A percentile compares a stretch with the other conserved stretches of the same genome.
Evolutionary conservation across 2,329 filamentous ascomycete species (phyloP).

Genomic region (Fusarium sp.): DNA sequence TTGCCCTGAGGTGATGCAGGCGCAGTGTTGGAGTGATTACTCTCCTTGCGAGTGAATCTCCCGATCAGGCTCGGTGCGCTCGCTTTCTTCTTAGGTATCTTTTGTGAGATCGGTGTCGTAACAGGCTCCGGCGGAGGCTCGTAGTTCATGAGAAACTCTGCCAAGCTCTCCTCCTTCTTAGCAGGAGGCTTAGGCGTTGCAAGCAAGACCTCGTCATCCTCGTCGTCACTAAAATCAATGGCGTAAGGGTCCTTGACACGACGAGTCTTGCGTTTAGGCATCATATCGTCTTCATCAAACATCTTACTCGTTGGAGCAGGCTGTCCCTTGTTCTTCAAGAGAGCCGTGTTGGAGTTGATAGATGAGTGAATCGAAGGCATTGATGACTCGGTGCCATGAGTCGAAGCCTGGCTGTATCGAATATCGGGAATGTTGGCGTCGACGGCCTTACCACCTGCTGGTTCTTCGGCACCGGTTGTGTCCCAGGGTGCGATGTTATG

Average conservation of each 20-base stretch:
- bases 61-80: conserved; percentile 72
- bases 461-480: conserved; percentile 88
- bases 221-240: conserved; percentile 81
- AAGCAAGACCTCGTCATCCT: conserved; percentile 61
- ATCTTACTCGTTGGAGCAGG: conserved; percentile 49
- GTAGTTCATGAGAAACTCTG: conserved; percentile 78
- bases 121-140: conserved; percentile 70
- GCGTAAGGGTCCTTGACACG: conserved; percentile 91
- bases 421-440: conserved; percentile 69
- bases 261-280: conserved; percentile 79
- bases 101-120: conserved; percentile 49
- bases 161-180: conserved; percentile 73
- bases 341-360: conserved; percentile 79
- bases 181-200: conserved; percentile 54
- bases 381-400: conserved; percentile 68
- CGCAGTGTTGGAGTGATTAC: conserved; percentile 46
- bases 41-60: conserved; percentile 61
- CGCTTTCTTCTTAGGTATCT: conserved; percentile 70
- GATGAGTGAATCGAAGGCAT: conserved; percentile 70
- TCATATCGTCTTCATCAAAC: conserved; percentile 64
- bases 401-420: conserved; percentile 68
- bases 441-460: conserved; percentile 61
- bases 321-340: conserved; percentile 62
- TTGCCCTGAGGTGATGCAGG: conserved; percentile 42
- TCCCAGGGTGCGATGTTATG: conserved; percentile 85